Evolutionary conservation across 306 rosid genomes (phyloP).

Genomic region (Phaseolus lunatus): DNA sequence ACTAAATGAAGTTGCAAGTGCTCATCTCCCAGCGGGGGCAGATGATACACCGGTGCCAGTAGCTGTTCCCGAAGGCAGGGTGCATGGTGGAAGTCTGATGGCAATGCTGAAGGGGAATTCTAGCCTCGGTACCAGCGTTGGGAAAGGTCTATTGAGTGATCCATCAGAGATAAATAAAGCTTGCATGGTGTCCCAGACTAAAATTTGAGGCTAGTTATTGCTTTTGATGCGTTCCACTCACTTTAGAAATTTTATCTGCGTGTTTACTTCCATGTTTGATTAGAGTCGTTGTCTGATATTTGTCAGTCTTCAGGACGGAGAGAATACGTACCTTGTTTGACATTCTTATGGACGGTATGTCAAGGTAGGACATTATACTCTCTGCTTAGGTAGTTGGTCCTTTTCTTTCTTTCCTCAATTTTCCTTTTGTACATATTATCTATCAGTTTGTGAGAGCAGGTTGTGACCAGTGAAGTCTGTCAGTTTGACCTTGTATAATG

Average conservation of each 20-base stretch:
- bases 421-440: conserved; percentile 59
- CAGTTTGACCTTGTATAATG: conserved; percentile 54
- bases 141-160: conserved; percentile 39
- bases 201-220: conserved; percentile 61
- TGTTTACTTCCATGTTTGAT: conserved; percentile 47
- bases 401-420: conserved; percentile 28
- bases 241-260: conserved; percentile 27
- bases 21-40: conserved; percentile 43
- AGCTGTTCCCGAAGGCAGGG: conserved; percentile 81
- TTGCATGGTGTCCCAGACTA: conserved; percentile 50
- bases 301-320: conserved; percentile 49
- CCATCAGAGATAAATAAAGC: conserved; percentile 55
- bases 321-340: conserved; percentile 37
- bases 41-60: conserved; percentile 44
- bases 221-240: conserved; percentile 40
- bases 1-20: conserved; percentile 42
- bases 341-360: conserved; percentile 42
- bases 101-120: conserved; percentile 64
- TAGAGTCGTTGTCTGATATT: conserved; percentile 31
- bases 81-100: conserved; percentile 90
- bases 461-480: conserved; percentile 47
- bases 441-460: conserved; percentile 51
- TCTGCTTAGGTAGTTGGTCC: conserved; percentile 58
- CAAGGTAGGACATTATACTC: conserved; percentile 35
- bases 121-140: conserved; percentile 50